Evolutionary conservation across 495 filamentous ascomycete species (phyloP).

Genomic region (Hypoxylon rickii): DNA sequence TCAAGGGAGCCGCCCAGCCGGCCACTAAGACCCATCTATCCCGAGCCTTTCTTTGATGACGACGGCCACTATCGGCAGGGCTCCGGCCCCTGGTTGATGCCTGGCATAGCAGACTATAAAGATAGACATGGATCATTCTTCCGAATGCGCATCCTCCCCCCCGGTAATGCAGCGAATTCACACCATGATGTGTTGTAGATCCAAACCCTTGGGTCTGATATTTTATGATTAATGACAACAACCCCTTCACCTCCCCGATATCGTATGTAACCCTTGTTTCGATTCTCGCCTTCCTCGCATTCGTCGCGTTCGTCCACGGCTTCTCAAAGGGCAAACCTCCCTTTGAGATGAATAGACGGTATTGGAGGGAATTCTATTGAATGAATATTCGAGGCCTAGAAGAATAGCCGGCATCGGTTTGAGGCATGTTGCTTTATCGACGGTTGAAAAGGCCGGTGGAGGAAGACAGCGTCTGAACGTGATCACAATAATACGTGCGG

Average conservation of each 20-base stretch:
- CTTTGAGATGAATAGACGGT: neutral
- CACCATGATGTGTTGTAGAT: conserved; percentile 25
- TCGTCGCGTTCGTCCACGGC: neutral
- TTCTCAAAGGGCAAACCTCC: neutral
- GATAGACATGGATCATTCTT: conserved; percentile 7
- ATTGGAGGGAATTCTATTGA: no score
- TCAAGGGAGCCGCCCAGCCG: conserved; percentile 29
- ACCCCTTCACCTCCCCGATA: neutral
- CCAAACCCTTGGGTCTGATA: conserved; percentile 27
- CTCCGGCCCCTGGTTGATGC: conserved; percentile 16
- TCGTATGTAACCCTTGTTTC: no score
- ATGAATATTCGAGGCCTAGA: no score
- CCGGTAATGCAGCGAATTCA: conserved; percentile 15
- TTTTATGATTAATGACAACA: conserved; percentile 7
- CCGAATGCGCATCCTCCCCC: conserved; percentile 21
- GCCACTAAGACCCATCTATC: conserved; percentile 16
- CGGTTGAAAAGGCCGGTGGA: conserved; percentile 3
- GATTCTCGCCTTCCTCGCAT: no score
- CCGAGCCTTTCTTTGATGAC: conserved; percentile 7
- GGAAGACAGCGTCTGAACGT: conserved; percentile 10
- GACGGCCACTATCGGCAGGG: conserved; percentile 19
- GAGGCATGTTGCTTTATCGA: conserved; percentile 27
- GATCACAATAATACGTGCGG: conserved; percentile 4
- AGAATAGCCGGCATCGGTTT: conserved; percentile 7
- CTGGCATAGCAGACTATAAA: conserved; percentile 16